Percentiles rank a stretch among this genome's conserved stretches.
These are phyloP conservation scores for Collybia mongolica DNA, from an alignment of 768 basidiomycete species.

Conservation along the genomic window DNA sequence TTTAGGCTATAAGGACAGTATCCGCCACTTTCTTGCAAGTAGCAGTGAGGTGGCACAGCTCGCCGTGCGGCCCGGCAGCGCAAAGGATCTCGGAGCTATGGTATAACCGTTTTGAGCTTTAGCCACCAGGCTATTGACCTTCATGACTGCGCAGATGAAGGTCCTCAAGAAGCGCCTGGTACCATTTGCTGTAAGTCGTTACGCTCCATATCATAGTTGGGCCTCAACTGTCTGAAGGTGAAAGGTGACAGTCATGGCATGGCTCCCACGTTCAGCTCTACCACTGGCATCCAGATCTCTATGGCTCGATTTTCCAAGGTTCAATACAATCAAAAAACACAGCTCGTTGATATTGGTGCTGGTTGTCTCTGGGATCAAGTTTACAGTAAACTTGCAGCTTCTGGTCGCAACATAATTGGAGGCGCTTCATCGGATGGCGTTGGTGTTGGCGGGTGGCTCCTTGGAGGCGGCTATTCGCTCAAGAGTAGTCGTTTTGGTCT, in stretches of 20 bases:
- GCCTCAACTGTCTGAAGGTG: conserved; percentile 30
- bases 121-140: no score
- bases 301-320: conserved; percentile 38
- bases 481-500: conserved; percentile 47
- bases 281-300: conserved; percentile 48
- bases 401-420: conserved; percentile 45
- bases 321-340: conserved; percentile 24
- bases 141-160: no score
- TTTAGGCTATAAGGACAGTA: no score
- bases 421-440: conserved; percentile 47
- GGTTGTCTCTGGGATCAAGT: conserved; percentile 51
- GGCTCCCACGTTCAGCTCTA: conserved; percentile 49
- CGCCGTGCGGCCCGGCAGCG: no score
- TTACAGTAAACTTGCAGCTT: conserved; percentile 39
- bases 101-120: no score
- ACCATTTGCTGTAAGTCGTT: neutral
- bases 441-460: conserved; percentile 45
- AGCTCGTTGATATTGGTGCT: conserved; percentile 28
- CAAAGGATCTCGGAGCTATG: no score
- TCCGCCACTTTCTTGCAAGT: no score
- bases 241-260: conserved; percentile 48
- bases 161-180: no score
- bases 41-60: no score
- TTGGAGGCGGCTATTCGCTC: conserved; percentile 54
- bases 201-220: neutral